Conservation (phyloP, 345 rosid species). For the Angophora floribunda region DNA sequence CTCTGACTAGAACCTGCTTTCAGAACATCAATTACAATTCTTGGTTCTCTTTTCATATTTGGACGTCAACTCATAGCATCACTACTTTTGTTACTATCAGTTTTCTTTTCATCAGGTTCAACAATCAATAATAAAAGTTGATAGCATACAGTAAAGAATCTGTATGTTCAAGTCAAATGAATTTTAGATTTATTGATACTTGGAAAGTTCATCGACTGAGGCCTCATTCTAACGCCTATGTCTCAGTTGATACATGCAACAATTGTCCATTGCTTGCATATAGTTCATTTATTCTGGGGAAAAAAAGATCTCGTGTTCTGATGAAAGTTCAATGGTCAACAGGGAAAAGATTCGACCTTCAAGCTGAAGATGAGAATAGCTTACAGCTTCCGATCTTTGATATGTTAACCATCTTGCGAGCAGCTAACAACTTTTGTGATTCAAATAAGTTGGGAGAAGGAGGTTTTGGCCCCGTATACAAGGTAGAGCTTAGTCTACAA, state of each 20-base stretch:
- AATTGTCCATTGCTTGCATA: not conserved
- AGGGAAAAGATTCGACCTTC: not conserved
- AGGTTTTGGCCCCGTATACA: not conserved
- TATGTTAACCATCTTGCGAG: not conserved
- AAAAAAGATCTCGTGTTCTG: not conserved
- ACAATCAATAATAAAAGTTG: not conserved
- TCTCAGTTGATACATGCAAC: not conserved
- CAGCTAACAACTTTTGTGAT: not conserved
- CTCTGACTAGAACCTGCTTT: not conserved
- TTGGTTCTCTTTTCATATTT: not conserved
- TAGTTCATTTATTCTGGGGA: rapidly evolving
- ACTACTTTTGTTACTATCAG: not conserved
- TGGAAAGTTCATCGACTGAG: not conserved
- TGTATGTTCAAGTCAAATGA: not conserved
- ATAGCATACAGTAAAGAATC: not conserved
- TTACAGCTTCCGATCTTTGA: not conserved
- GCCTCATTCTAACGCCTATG: not conserved
- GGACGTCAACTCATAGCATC: not conserved
- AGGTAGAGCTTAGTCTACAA: not conserved
- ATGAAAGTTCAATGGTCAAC: not conserved
- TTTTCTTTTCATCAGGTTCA: not conserved
- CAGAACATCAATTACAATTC: not conserved
- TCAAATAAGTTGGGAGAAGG: not conserved
- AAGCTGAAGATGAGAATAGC: not conserved
- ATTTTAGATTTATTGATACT: not conserved